phyloP scores from a whole-genome alignment of 139 green algal species.

The Edaphochlamys debaryana region DNA sequence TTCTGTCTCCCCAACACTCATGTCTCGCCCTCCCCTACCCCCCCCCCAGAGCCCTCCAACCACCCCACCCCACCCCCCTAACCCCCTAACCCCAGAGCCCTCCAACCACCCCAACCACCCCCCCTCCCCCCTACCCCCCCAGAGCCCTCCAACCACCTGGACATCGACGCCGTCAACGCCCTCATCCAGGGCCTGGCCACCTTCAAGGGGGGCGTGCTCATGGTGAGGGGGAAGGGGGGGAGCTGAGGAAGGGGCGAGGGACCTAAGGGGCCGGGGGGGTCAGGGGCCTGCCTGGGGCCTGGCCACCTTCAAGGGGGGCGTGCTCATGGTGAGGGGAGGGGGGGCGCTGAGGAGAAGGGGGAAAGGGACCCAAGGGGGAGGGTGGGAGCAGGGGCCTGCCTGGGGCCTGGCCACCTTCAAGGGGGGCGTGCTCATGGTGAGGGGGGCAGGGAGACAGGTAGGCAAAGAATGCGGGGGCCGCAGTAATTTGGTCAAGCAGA shows the following conservation, averaged over 20 bases:
- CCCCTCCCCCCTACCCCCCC: background rate
- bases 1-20: too few relatives aligned
- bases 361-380: background rate
- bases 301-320: conserved; percentile 81
- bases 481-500: too few relatives aligned
- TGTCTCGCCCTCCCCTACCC: too few relatives aligned
- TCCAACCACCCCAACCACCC: background rate
- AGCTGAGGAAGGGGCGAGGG: background rate
- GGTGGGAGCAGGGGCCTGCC: too few relatives aligned
- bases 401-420: conserved; percentile 83
- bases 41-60: too few relatives aligned
- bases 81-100: background rate
- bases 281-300: too few relatives aligned
- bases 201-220: conserved; percentile 88
- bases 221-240: conserved; percentile 65
- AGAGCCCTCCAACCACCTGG: conserved; percentile 90
- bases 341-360: background rate
- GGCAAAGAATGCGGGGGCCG: too few relatives aligned
- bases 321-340: conserved; percentile 82
- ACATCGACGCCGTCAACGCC: conserved; percentile 91
- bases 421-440: conserved; percentile 89
- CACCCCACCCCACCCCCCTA: background rate
- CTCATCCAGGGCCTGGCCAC: conserved; percentile 83
- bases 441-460: conserved; percentile 5
- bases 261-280: too few relatives aligned